Evolutionary conservation across 2,329 filamentous ascomycete genomes (phyloP).

Genomic region (Falciphora oryzae): DNA sequence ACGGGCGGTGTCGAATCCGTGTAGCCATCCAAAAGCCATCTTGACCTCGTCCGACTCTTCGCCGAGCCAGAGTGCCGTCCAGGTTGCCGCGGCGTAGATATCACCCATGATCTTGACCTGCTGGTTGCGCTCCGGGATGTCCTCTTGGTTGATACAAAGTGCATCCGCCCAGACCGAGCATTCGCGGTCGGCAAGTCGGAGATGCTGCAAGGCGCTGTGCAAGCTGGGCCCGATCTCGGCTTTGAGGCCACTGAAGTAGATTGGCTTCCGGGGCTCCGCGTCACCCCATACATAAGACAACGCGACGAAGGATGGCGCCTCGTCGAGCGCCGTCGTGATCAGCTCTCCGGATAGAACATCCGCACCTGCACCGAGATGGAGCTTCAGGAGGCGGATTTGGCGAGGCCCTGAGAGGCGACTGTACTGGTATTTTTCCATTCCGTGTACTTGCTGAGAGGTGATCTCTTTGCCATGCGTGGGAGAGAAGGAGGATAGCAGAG

Average conservation of each 20-base stretch:
- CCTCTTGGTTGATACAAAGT: conserved; percentile 17
- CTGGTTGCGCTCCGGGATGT: conserved; percentile 14
- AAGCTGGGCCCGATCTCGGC: neutral
- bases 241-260: neutral
- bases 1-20: too few species aligned
- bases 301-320: neutral
- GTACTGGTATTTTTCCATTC: neutral
- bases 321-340: neutral
- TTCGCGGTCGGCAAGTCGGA: neutral
- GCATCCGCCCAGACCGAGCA: conserved; percentile 14
- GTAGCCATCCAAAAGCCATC: neutral
- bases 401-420: neutral
- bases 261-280: neutral
- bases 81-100: conserved; percentile 10
- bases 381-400: neutral
- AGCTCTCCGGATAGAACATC: neutral
- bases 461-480: too few species aligned
- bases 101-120: conserved; percentile 15
- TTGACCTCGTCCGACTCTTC: neutral
- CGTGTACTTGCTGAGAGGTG: too few species aligned
- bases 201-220: conserved; percentile 1
- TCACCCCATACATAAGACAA: neutral
- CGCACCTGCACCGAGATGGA: neutral
- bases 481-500: too few species aligned
- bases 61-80: neutral